Conservation (phyloP, 352 stramenopile species). For the Chrysophaeum taylorii region DNA sequence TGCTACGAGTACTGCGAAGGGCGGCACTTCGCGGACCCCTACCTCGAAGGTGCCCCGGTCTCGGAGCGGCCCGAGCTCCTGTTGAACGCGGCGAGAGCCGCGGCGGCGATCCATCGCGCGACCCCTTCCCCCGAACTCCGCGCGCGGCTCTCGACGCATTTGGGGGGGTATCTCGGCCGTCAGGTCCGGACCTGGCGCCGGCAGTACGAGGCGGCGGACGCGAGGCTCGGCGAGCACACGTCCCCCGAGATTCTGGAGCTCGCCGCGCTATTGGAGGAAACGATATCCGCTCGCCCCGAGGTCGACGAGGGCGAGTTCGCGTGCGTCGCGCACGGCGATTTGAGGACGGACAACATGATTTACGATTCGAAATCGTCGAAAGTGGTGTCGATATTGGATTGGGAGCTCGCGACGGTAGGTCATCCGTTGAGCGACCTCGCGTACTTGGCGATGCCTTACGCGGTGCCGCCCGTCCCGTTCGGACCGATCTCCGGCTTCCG, state of each 20-base stretch:
- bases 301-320: not conserved
- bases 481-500: slow-evolving; percentile 15
- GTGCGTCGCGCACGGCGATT: slow-evolving; percentile 44
- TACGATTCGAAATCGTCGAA: not conserved
- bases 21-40: slow-evolving; percentile 26
- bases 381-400: slow-evolving; percentile 45
- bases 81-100: not conserved
- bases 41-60: slow-evolving; percentile 19
- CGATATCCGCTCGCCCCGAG: too few species aligned
- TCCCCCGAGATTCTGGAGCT: slow-evolving; percentile 15
- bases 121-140: slow-evolving; percentile 18
- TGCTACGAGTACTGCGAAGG: slow-evolving; percentile 46
- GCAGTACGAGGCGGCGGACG: slow-evolving; percentile 25
- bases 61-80: slow-evolving; percentile 27
- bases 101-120: not conserved
- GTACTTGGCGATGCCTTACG: slow-evolving; percentile 33
- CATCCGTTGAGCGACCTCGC: slow-evolving; percentile 46
- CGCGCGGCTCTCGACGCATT: not conserved
- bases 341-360: slow-evolving; percentile 45
- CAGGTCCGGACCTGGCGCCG: slow-evolving; percentile 31
- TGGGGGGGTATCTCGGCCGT: slow-evolving; percentile 34
- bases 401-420: slow-evolving; percentile 47
- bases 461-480: not conserved
- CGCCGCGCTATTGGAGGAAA: too few species aligned
- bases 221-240: slow-evolving; percentile 14